These are phyloP conservation scores for Colletotrichum cereale DNA, from an alignment of 2,329 filamentous ascomycete species.

Conservation along the genomic window DNA sequence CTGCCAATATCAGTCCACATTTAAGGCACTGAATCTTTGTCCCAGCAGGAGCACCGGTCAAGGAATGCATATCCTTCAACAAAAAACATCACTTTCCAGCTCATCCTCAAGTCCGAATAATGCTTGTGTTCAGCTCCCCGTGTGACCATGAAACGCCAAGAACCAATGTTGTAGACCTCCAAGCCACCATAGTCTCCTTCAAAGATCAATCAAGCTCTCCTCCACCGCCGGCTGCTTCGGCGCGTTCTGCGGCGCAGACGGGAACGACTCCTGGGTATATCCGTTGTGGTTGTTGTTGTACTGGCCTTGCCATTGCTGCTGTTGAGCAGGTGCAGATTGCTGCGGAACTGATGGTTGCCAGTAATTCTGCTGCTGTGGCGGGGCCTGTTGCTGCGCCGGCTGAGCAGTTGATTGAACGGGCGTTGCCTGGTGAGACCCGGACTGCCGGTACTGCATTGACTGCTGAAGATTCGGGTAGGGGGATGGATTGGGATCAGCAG, in stretches of 20 bases:
- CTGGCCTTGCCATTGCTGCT: constrained; percentile 45
- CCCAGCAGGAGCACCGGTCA: not conserved
- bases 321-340: constrained; percentile 46
- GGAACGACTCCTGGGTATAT: constrained; percentile 73
- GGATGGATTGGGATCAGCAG: constrained; percentile 59
- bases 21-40: not conserved
- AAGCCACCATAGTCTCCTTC: constrained; percentile 24
- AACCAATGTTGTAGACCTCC: constrained; percentile 17
- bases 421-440: constrained; percentile 51
- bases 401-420: constrained; percentile 49
- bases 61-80: constrained; percentile 8
- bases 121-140: constrained; percentile 20
- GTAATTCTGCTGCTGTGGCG: constrained; percentile 47
- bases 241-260: constrained; percentile 73
- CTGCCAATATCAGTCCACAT: not conserved
- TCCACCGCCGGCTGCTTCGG: constrained; percentile 72
- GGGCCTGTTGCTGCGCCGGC: constrained; percentile 47
- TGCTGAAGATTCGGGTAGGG: constrained; percentile 67
- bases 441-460: constrained; percentile 58
- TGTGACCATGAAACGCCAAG: constrained; percentile 34
- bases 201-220: constrained; percentile 86
- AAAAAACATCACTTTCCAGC: constrained; percentile 29
- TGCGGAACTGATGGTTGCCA: constrained; percentile 51
- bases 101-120: constrained; percentile 30
- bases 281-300: constrained; percentile 52